Conservation (phyloP, 371 early-diverging fungal genomes). For the Mucor lusitanicus region DNA sequence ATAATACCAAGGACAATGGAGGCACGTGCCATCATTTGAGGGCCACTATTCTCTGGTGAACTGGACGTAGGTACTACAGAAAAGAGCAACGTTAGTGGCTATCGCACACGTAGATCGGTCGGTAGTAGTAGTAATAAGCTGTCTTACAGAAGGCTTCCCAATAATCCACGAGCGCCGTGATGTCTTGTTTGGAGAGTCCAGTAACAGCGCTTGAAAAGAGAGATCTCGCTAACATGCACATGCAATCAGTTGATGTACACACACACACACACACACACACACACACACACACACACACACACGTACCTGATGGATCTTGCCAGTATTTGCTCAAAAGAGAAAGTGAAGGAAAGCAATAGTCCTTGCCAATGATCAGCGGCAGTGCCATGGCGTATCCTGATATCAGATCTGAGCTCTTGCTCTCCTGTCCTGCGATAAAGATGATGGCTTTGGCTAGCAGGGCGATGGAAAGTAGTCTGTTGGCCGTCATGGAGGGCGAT, state of each 20-base stretch:
- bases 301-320: slow-evolving; percentile 79
- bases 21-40: slow-evolving; percentile 74
- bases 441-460: slow-evolving; percentile 57
- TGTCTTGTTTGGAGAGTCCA: slow-evolving; percentile 49
- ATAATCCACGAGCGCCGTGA: slow-evolving; percentile 56
- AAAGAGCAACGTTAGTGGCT: not conserved
- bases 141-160: slow-evolving; percentile 64
- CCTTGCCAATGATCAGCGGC: slow-evolving; percentile 53
- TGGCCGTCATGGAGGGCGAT: slow-evolving; percentile 65
- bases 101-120: not conserved
- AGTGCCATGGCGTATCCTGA: slow-evolving; percentile 55
- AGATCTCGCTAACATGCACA: slow-evolving; percentile 30
- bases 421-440: slow-evolving; percentile 49
- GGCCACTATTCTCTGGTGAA: slow-evolving; percentile 41
- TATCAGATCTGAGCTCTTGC: slow-evolving; percentile 46
- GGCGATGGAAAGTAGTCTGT: slow-evolving; percentile 58
- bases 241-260: not conserved
- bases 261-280: slow-evolving; percentile 35
- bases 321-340: slow-evolving; percentile 80
- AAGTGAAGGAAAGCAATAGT: slow-evolving; percentile 69
- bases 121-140: too few relatives aligned
- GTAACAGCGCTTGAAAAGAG: slow-evolving; percentile 49
- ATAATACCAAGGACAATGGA: slow-evolving; percentile 75
- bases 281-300: not conserved
- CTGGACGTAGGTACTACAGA: slow-evolving; percentile 66